Evolutionary conservation across 2,329 filamentous ascomycete genomes (phyloP), one percentile per base, ranked within the genome.

Genomic region (Cladosporium phlei): DNA sequence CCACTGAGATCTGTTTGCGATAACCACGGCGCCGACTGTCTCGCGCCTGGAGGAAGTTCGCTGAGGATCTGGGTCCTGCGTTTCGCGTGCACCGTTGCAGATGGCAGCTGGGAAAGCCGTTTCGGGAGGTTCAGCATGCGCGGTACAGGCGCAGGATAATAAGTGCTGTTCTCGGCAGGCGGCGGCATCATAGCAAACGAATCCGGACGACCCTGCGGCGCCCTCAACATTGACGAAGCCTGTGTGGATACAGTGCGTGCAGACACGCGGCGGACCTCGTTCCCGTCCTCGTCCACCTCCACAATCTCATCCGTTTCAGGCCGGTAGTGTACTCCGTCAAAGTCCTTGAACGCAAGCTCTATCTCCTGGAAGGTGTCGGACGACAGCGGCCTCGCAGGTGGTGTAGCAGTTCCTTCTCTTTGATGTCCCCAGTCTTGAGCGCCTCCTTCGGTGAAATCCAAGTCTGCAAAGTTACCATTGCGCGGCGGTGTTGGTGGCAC

Each of bases 121-220:
- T 89, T 88, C 1, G 93, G 93, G 10, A 98, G 71, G 58, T 95
- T 97, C 48, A 98, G 76, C 83, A 95, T 90, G 52, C 86, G 83
- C 3, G 93, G 93, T 2, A 98, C 93, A 1, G 88, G 90, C 3
- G 93, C 93, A 11, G 93, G 93, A 64, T 98, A 98, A 67, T 85
- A 97, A 8, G 95, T 80, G 87, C 97, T 95, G 56, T 83, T 75
- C 55, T 91, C 81, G 4, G 81, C 84, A 1, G 83, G 83, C 20
- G 76, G 72, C 2, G 80, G 79, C 57, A 59, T 43, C 57, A 59
- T 43, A 4, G 79, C 68, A 62, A 82, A 83, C 1, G 80, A 80
- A 51, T 77, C 74, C 9, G 79, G 71, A 43, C 69, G 64, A 30
- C 53, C 54, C 14, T n/a, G 62, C 47, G 43, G 60, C 47, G 46